Base-by-base conservation (phyloP, 208 protist genomes). In the Trypanosoma congolense region DNA sequence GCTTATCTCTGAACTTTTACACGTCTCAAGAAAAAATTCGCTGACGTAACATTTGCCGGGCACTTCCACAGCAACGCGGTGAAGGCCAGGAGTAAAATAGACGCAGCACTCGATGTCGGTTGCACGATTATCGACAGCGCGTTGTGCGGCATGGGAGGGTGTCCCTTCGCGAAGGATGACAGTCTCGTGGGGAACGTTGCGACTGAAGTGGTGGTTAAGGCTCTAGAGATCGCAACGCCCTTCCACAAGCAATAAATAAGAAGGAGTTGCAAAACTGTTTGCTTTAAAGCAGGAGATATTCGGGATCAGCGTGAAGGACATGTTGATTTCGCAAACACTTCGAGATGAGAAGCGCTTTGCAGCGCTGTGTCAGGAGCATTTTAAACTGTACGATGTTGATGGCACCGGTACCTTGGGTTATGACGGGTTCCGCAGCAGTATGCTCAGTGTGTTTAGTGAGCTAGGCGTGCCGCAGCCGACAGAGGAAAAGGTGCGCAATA, bases 61-160 rank as follows among this genome's bases (percentile, higher is more conserved):
- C 70, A 76, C 38, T 65, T 76, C 30, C 70, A 76, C 64, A 72
- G 63, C 52, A 60, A 40, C 8, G 60, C 61, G 19, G 33, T 40
- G 14, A 49, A 1, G 9, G 33, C 70, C 1, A 55, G 56, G 25
- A 44, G 66, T 33, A 76, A 76, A 38, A 29, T 76, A 14, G 2
- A 54, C 6, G 61, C 70, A 4, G 70, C 60, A 12, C 6, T 76
- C 5, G 41, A 55, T 25, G 52, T 56, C 9, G 64, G 64, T 5
- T 76, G 70, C 47, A 41, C 18, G 2, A 41, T 67, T 24, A 33
- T 76, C 24, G 70, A 76, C 50, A 56, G 64, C 28, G 70, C 70
- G n/a, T 25, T 76, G 1, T 63, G 70, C 5, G 70, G 70, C 5
- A 76, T 76, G 70, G 70, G 70, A 1, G 70, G 70, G 2, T 76